Evolutionary conservation across 2,329 filamentous ascomycete genomes (phyloP).

Genomic region (Botrytis byssoidea): DNA sequence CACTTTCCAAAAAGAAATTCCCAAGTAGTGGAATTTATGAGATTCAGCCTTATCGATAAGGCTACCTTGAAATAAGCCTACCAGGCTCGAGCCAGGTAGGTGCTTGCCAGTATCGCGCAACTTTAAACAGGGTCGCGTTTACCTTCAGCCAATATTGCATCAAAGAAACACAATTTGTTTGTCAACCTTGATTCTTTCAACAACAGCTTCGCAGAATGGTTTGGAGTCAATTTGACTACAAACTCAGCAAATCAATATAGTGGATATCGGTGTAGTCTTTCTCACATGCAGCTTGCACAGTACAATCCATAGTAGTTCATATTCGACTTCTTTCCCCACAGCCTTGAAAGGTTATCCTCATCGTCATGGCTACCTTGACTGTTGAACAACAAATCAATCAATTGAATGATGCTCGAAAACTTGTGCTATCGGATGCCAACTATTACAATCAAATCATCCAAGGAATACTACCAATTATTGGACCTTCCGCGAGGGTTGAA

Average conservation of each 20-base stretch:
- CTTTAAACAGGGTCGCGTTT: conserved; percentile 15
- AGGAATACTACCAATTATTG: conserved; percentile 89
- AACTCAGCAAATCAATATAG: conserved; percentile 7
- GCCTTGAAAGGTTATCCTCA: conserved; percentile 22
- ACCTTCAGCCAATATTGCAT: conserved; percentile 6
- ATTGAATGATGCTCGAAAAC: conserved; percentile 84
- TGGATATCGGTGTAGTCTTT: conserved; percentile 19
- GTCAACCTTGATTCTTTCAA: conserved; percentile 16
- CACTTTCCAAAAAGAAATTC: conserved; percentile 18
- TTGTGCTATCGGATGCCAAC: conserved; percentile 80
- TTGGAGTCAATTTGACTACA: conserved; percentile 1
- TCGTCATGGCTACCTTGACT: conserved; percentile 54
- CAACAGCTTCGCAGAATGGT: conserved; percentile 12
- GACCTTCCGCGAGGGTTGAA: conserved; percentile 70
- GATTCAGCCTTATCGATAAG: conserved; percentile 20
- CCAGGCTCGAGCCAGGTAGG: no score
- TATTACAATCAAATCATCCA: conserved; percentile 92
- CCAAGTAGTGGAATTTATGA: neutral
- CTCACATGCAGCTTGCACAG: conserved; percentile 29
- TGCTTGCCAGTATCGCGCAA: neutral
- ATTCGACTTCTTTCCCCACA: conserved; percentile 20
- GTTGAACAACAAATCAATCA: conserved; percentile 79
- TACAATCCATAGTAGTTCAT: conserved; percentile 31
- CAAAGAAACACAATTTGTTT: conserved; percentile 15
- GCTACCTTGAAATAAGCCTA: neutral